A percentile compares a stretch with the other conserved stretches of the same genome.
Conservation (phyloP, 2,329 filamentous ascomycete species). For the Sphaceloma murrayae region DNA sequence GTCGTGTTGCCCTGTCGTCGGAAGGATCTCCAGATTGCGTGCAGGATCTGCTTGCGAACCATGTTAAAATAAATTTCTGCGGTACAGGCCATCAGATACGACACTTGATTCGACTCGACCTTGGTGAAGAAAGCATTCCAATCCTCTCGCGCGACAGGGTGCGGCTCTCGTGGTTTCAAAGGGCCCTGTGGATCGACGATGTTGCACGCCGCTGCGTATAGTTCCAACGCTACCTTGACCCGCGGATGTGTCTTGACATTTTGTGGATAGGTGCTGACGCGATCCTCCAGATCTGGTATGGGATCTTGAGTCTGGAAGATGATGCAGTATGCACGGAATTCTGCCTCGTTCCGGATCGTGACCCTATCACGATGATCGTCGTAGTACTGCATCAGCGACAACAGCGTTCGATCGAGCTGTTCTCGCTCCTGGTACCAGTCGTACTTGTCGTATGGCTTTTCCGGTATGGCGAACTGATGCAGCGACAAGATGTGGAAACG, state of each 20-base stretch:
- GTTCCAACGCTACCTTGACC: conserved; percentile 47
- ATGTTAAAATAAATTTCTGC: conserved; percentile 54
- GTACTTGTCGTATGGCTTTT: conserved; percentile 42
- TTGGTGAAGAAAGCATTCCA: conserved; percentile 50
- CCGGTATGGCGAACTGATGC: conserved; percentile 47
- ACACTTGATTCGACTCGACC: conserved; percentile 45
- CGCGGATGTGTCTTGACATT: conserved; percentile 42
- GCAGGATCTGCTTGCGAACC: conserved; percentile 47
- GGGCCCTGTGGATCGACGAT: conserved; percentile 44
- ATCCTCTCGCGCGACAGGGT: conserved; percentile 49
- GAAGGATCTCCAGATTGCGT: conserved; percentile 45
- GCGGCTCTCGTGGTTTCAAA: conserved; percentile 40
- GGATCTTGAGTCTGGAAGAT: conserved; percentile 45
- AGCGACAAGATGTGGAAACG: conserved; percentile 55
- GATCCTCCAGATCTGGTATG: conserved; percentile 46
- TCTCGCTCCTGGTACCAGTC: conserved; percentile 53
- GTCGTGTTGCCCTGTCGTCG: conserved; percentile 37
- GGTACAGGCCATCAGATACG: conserved; percentile 55
- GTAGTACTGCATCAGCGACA: conserved; percentile 53
- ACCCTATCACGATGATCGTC: conserved; percentile 44
- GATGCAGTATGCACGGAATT: conserved; percentile 55
- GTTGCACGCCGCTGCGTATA: conserved; percentile 48
- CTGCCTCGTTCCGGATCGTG: conserved; percentile 49
- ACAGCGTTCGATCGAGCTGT: conserved; percentile 53
- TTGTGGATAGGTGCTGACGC: conserved; percentile 47